Percentiles rank a stretch among this genome's conserved stretches.
These are phyloP conservation scores for Tuber melanosporum DNA, from an alignment of 495 filamentous ascomycete genomes.

Conservation along the genomic window DNA sequence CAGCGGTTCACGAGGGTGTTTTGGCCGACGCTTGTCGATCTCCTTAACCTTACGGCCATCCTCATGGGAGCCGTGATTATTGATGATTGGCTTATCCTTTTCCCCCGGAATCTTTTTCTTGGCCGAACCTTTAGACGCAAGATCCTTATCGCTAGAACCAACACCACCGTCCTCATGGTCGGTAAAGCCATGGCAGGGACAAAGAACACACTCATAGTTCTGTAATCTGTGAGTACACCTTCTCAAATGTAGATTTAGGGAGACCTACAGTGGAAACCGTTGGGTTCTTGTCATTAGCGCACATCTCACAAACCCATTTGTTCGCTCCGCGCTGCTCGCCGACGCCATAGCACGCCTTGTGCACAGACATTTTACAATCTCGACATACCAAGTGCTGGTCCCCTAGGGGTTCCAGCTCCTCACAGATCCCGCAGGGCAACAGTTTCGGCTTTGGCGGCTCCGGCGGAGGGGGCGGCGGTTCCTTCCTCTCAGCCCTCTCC, in stretches of 20 bases:
- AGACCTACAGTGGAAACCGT: conserved; percentile 70
- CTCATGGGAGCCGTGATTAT: conserved; percentile 51
- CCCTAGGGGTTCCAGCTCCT: conserved; percentile 60
- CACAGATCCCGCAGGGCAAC: conserved; percentile 80
- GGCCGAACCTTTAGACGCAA: conserved; percentile 61
- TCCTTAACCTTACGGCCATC: conserved; percentile 63
- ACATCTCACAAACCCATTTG: conserved; percentile 96
- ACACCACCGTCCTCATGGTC: conserved; percentile 30
- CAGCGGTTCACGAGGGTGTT: conserved; percentile 79
- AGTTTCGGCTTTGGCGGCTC: conserved; percentile 69
- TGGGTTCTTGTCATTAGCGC: conserved; percentile 81
- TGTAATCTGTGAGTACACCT: conserved; percentile 42
- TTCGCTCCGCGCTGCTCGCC: conserved; percentile 58
- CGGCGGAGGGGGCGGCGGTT: conserved; percentile 53
- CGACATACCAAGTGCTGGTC: conserved; percentile 70
- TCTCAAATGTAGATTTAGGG: neutral
- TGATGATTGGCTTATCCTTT: conserved; percentile 61
- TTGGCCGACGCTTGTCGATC: conserved; percentile 66
- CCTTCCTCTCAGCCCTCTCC: conserved; percentile 34
- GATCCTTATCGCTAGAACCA: conserved; percentile 33
- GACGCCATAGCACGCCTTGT: conserved; percentile 86
- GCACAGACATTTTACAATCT: conserved; percentile 87
- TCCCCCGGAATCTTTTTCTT: conserved; percentile 95
- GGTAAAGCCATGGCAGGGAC: conserved; percentile 53
- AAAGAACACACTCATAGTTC: conserved; percentile 88